Evolutionary conservation across 2,329 filamentous ascomycete species (phyloP).

Genomic region (Cercospora sesami): DNA sequence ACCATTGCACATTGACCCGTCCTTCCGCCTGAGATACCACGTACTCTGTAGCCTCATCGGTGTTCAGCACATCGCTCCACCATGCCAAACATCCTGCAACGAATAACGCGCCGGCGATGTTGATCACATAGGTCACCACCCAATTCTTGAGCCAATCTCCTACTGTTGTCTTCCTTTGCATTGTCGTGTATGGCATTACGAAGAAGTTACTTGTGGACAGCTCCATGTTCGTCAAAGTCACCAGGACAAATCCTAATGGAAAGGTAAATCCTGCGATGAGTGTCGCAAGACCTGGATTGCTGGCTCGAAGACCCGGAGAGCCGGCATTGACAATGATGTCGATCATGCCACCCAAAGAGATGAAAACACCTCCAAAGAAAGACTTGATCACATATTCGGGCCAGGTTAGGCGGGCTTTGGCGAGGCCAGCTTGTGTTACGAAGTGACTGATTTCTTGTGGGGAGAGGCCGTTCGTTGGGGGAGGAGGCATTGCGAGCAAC

Average conservation of each 20-base stretch:
- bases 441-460: conserved; percentile 6
- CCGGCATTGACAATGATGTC: background rate
- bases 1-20: conserved; percentile 7
- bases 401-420: conserved; percentile 4
- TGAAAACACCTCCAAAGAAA: conserved; percentile 1
- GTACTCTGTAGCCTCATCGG: background rate
- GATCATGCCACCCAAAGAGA: background rate
- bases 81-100: background rate
- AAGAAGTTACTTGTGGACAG: conserved; percentile 1
- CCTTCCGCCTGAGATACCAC: conserved; percentile 1
- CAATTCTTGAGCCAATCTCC: background rate
- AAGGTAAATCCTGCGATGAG: conserved; percentile 2
- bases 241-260: conserved; percentile 1
- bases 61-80: conserved; percentile 9
- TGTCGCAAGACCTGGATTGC: conserved; percentile 1
- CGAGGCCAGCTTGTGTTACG: background rate
- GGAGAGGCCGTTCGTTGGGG: background rate
- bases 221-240: conserved; percentile 2
- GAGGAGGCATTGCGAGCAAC: background rate
- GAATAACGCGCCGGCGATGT: conserved; percentile 10
- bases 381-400: conserved; percentile 6
- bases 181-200: conserved; percentile 2
- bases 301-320: background rate
- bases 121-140: background rate
- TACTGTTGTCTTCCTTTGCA: conserved; percentile 1